Conservation (phyloP, 1,284 basidiomycete genomes). For the Ustilago esculenta region DNA sequence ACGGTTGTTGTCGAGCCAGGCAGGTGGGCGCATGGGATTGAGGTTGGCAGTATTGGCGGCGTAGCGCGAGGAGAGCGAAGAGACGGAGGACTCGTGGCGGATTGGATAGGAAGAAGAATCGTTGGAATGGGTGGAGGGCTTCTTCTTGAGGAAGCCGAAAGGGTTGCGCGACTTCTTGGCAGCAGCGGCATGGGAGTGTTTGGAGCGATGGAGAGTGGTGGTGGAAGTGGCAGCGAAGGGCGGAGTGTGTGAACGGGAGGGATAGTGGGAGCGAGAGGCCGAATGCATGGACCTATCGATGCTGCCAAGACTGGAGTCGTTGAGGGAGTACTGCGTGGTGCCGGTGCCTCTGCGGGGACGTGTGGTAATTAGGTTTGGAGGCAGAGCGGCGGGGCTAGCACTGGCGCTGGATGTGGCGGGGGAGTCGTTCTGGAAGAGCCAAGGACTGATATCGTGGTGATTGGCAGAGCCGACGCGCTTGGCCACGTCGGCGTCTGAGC, state of each 20-base stretch:
- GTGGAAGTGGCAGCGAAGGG: conserved; percentile 46
- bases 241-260: conserved; percentile 40
- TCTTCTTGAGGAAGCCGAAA: conserved; percentile 58
- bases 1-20: conserved; percentile 38
- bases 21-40: conserved; percentile 38
- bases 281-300: conserved; percentile 10
- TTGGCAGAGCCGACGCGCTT: conserved; percentile 27
- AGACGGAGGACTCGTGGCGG: conserved; percentile 26
- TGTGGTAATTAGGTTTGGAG: conserved; percentile 2
- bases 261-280: conserved; percentile 32
- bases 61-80: conserved; percentile 40
- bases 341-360: conserved; percentile 22
- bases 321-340: conserved; percentile 10
- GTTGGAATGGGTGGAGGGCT: conserved; percentile 33
- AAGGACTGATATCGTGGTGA: conserved; percentile 53
- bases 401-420: conserved; percentile 1
- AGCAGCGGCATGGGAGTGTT: conserved; percentile 15
- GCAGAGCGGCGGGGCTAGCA: conserved; percentile 1
- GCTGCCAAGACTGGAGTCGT: conserved; percentile 23
- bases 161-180: conserved; percentile 55
- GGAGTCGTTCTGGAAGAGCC: conserved; percentile 45
- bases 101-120: conserved; percentile 27
- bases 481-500: conserved; percentile 20
- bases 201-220: conserved; percentile 40
- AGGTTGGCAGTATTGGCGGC: conserved; percentile 34